phyloP scores from a whole-genome alignment of 768 basidiomycete species.

The Basidioascus undulatus region DNA sequence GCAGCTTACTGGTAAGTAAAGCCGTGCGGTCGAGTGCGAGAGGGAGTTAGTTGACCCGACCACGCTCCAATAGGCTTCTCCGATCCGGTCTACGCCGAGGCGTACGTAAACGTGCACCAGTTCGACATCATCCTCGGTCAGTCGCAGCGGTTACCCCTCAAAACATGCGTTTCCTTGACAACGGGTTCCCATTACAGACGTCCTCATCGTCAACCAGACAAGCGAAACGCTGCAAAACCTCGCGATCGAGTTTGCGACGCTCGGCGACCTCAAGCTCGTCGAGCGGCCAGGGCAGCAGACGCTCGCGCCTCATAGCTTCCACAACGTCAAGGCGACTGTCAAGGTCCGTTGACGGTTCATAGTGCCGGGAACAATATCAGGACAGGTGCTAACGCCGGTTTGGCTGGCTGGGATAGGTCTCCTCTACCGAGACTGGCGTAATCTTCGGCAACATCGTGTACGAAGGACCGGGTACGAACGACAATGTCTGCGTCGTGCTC shows the following conservation, averaged over 20 bases:
- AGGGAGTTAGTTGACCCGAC: constrained; percentile 1
- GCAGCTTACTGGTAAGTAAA: constrained; percentile 57
- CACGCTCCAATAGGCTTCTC: constrained; percentile 45
- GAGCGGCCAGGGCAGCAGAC: constrained; percentile 87
- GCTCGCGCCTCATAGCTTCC: constrained; percentile 87
- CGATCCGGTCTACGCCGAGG: constrained; percentile 93
- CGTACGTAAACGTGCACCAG: constrained; percentile 88
- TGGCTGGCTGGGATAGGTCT: constrained; percentile 26
- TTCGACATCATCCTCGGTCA: constrained; percentile 83
- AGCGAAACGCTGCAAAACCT: constrained; percentile 83
- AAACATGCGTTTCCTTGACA: no score
- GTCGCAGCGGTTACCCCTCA: no score
- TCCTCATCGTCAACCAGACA: constrained; percentile 90
- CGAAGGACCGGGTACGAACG: constrained; percentile 55
- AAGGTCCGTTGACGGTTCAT: constrained; percentile 27
- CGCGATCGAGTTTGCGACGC: constrained; percentile 86
- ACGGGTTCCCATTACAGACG: constrained; percentile 45
- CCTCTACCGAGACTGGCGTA: constrained; percentile 93
- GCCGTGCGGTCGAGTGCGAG: neutral
- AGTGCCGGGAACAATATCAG: neutral
- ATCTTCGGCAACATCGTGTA: constrained; percentile 96
- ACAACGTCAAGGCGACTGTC: constrained; percentile 94
- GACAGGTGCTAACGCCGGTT: neutral
- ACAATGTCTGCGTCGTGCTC: constrained; percentile 49
- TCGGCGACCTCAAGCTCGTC: constrained; percentile 89